Conservation (phyloP, 805 yeast genomes). For the Candida tibetensis region DNA sequence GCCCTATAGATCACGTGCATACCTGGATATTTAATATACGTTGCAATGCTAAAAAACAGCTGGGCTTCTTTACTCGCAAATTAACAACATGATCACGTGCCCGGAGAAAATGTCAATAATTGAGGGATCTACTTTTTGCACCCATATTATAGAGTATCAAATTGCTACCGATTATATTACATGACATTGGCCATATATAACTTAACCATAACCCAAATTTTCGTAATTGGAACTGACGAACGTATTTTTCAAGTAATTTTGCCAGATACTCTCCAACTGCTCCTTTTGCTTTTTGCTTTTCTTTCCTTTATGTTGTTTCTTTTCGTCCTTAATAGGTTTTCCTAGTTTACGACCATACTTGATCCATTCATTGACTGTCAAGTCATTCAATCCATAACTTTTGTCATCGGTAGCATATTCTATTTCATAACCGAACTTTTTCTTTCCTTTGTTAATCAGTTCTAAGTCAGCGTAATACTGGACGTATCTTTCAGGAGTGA, state of each 20-base stretch:
- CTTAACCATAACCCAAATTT: constrained; percentile 41
- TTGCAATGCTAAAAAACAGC: too few species aligned
- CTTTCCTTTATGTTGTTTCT: constrained; percentile 10
- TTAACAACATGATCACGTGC: too few species aligned
- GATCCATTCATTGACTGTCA: constrained; percentile 64
- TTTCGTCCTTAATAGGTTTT: constrained; percentile 28
- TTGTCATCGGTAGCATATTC: constrained; percentile 70
- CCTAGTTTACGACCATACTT: constrained; percentile 54
- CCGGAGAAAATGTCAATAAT: too few species aligned
- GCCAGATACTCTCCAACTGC: constrained; percentile 50
- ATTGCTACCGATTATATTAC: too few species aligned
- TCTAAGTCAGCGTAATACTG: constrained; percentile 72
- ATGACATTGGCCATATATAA: constrained; percentile 1
- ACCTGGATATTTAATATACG: too few species aligned
- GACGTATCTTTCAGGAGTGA: constrained; percentile 68
- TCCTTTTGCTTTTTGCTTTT: constrained; percentile 10
- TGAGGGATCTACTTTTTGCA: too few species aligned
- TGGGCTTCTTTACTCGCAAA: too few species aligned
- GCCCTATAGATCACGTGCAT: not conserved
- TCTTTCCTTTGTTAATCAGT: constrained; percentile 41
- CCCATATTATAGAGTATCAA: too few species aligned
- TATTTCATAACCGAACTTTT: constrained; percentile 54
- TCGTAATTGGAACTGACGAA: constrained; percentile 68
- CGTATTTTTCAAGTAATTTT: constrained; percentile 51
- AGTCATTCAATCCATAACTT: constrained; percentile 49